phyloP scores from a whole-genome alignment of 345 rosid species.

The Bruguiera sexangula region DNA sequence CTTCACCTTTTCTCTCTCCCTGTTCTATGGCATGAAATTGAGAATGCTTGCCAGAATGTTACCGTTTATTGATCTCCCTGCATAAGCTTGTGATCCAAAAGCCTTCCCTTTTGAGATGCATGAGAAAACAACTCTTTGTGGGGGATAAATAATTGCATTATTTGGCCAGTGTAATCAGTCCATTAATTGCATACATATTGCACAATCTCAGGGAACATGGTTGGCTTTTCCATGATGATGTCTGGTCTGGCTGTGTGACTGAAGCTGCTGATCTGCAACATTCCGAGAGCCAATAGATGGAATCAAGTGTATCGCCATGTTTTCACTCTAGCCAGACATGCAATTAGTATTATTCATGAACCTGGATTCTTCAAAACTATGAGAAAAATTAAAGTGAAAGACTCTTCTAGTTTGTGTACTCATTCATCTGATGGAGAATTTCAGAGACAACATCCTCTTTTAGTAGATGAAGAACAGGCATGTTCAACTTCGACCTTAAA shows the following conservation, averaged over 20 bases:
- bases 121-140: no score
- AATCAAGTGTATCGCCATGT: constrained; percentile 8
- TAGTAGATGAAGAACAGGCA: constrained; percentile 23
- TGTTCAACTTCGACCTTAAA: constrained; percentile 40
- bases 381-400: constrained; percentile 56
- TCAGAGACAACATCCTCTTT: constrained; percentile 15
- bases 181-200: background rate
- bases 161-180: no score
- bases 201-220: background rate
- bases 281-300: constrained; percentile 19
- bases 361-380: constrained; percentile 27
- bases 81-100: no score
- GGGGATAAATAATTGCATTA: background rate
- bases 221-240: constrained; percentile 28
- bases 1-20: no score
- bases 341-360: constrained; percentile 7
- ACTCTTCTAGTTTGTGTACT: constrained; percentile 23
- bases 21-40: no score
- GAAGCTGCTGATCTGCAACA: constrained; percentile 40
- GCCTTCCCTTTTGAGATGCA: no score
- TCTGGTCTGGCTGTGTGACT: constrained; percentile 15
- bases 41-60: no score
- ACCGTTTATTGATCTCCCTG: no score
- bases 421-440: constrained; percentile 26
- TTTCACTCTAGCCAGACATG: background rate